Conservation (phyloP, 371 early-diverging fungal species). For the Lichtheimia ramosa region DNA sequence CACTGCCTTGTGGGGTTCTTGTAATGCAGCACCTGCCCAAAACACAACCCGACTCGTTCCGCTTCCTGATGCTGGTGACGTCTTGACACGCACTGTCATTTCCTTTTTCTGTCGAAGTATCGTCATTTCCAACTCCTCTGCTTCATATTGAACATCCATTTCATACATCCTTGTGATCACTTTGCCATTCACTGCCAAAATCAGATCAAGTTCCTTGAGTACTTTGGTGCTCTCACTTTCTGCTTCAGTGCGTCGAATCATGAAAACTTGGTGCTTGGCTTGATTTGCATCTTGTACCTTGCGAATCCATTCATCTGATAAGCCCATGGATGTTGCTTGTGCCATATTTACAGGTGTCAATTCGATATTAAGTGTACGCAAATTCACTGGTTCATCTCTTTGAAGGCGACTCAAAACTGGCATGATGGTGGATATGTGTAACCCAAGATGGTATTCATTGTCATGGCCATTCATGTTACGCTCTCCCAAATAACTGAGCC, state of each 20-base stretch:
- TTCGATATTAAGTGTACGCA: constrained; percentile 74
- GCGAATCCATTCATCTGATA: constrained; percentile 72
- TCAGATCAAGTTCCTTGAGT: constrained; percentile 74
- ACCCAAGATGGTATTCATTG: constrained; percentile 78
- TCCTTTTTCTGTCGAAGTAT: constrained; percentile 70
- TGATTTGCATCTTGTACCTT: constrained; percentile 74
- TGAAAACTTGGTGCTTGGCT: constrained; percentile 70
- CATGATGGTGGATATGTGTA: constrained; percentile 59
- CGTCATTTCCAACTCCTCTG: constrained; percentile 58
- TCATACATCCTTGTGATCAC: constrained; percentile 71
- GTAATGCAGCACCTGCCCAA: constrained; percentile 75
- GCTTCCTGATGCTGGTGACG: constrained; percentile 65
- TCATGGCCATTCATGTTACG: constrained; percentile 68
- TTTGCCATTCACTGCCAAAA: constrained; percentile 72
- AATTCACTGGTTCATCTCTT: constrained; percentile 35
- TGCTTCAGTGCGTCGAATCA: constrained; percentile 70
- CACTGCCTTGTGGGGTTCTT: constrained; percentile 85
- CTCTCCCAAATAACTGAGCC: constrained; percentile 85
- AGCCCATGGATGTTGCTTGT: constrained; percentile 78
- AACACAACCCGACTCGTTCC: constrained; percentile 67
- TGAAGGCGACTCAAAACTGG: constrained; percentile 55
- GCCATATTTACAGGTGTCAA: constrained; percentile 75
- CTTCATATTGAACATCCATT: constrained; percentile 62
- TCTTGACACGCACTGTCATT: constrained; percentile 60
- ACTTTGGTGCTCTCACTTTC: constrained; percentile 64